phyloP scores from a whole-genome alignment of 140 eudicot species.

The Ambrosia hybrid region DNA sequence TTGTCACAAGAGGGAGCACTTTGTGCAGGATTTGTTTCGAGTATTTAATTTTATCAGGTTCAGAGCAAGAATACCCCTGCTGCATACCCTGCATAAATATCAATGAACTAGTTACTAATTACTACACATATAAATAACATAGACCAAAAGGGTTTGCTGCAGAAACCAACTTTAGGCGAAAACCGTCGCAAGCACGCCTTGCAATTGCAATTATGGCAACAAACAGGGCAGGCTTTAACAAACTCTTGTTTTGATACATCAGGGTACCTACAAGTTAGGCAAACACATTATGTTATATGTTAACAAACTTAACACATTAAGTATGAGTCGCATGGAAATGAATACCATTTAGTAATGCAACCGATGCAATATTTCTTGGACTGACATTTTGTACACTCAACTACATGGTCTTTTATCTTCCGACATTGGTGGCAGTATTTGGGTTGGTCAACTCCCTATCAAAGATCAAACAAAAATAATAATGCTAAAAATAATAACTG shows the following conservation, averaged over 20 bases:
- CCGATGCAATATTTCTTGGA: slow-evolving; percentile 4
- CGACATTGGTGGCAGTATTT: too few relatives aligned
- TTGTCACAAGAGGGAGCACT: slow-evolving; percentile 55
- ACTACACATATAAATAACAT: background rate
- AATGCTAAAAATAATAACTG: too few relatives aligned
- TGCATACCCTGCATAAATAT: slow-evolving; percentile 25
- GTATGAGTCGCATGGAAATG: too few relatives aligned
- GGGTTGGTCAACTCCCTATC: too few relatives aligned
- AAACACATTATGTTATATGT: background rate
- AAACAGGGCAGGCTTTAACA: slow-evolving; percentile 62
- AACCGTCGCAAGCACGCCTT: slow-evolving; percentile 54
- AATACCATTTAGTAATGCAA: slow-evolving; percentile 10
- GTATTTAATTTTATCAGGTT: slow-evolving; percentile 39
- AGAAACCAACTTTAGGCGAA: slow-evolving; percentile 10
- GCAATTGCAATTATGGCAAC: slow-evolving; percentile 66
- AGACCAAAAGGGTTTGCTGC: background rate
- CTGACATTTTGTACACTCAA: slow-evolving; percentile 1
- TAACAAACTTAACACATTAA: background rate
- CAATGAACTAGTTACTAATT: background rate
- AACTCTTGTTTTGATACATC: slow-evolving; percentile 37
- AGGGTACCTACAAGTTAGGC: slow-evolving; percentile 58
- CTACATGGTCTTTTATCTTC: background rate
- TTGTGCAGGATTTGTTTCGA: slow-evolving; percentile 44
- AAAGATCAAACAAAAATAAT: too few relatives aligned
- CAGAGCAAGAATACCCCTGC: slow-evolving; percentile 16